Percentiles rank a stretch among this genome's conserved stretches.
Conservation (phyloP, 257 asterid genomes). For the Plantago major region DNA sequence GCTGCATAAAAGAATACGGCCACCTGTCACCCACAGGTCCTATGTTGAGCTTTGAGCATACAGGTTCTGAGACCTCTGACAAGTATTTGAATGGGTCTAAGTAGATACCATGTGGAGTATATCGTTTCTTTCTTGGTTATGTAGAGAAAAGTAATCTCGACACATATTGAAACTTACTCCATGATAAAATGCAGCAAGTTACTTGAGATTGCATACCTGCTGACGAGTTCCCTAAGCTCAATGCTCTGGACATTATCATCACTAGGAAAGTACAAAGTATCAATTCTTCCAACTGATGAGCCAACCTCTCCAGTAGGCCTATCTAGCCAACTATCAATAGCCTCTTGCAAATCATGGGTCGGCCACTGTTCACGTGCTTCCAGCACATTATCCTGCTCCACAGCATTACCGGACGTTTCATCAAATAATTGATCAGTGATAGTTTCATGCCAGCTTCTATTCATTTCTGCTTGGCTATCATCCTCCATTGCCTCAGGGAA, state of each 20-base stretch:
- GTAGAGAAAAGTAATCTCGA: no score
- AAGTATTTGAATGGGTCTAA: no score
- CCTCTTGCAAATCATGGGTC: conserved; percentile 50
- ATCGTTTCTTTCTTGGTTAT: no score
- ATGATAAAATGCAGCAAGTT: background rate
- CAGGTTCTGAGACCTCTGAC: no score
- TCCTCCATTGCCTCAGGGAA: conserved; percentile 30
- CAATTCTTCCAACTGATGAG: conserved; percentile 36
- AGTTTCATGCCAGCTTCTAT: conserved; percentile 33
- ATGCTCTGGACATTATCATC: conserved; percentile 53
- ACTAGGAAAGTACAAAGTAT: conserved; percentile 40
- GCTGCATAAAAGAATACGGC: no score
- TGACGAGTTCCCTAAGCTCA: conserved; percentile 81
- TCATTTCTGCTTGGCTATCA: conserved; percentile 24
- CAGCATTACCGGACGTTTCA: conserved; percentile 32
- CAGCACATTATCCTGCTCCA: conserved; percentile 37
- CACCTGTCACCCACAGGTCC: no score
- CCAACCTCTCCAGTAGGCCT: conserved; percentile 51
- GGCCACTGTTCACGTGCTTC: conserved; percentile 59
- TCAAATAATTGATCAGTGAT: conserved; percentile 34
- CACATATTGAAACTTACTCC: no score
- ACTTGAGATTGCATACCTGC: conserved; percentile 47
- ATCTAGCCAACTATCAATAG: conserved; percentile 63
- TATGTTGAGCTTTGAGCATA: no score
- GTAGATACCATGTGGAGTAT: no score